phyloP scores from a whole-genome alignment of 2,329 filamentous ascomycete species.

The Fusarium proliferatum region DNA sequence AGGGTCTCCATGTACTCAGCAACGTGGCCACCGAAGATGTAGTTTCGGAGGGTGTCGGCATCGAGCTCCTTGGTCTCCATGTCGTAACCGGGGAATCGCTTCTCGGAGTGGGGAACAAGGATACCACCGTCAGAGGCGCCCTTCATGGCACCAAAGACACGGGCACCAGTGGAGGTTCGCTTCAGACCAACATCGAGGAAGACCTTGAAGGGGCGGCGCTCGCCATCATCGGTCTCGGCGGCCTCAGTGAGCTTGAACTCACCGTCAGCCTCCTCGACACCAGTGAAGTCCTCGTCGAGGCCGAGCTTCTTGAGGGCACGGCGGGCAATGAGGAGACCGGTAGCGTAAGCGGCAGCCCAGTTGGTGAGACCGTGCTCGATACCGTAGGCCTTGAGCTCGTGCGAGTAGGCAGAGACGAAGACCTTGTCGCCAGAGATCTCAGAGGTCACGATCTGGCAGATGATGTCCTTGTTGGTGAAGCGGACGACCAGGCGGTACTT shows the following conservation, averaged over 20 bases:
- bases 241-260: slow-evolving; percentile 97
- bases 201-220: slow-evolving; percentile 99
- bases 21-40: slow-evolving; percentile 98
- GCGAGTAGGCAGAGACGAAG: slow-evolving; percentile 89
- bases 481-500: slow-evolving; percentile 99
- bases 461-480: slow-evolving; percentile 99
- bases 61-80: slow-evolving; percentile 98
- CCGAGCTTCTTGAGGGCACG: slow-evolving; percentile 97
- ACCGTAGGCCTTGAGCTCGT: slow-evolving; percentile 98
- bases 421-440: slow-evolving; percentile 99
- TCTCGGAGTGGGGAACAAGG: slow-evolving; percentile 97
- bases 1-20: slow-evolving; percentile 99
- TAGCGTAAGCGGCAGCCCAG: slow-evolving; percentile 98
- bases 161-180: slow-evolving; percentile 97
- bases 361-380: slow-evolving; percentile 99
- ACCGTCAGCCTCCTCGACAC: slow-evolving; percentile 96
- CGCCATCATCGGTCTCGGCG: slow-evolving; percentile 78
- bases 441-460: slow-evolving; percentile 95
- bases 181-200: slow-evolving; percentile 97
- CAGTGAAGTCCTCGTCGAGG: slow-evolving; percentile 90
- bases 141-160: slow-evolving; percentile 99
- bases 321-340: slow-evolving; percentile 95
- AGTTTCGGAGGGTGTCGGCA: slow-evolving; percentile 95
- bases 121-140: slow-evolving; percentile 98
- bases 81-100: slow-evolving; percentile 99